phyloP scores from a whole-genome alignment of 306 rosid species.

The Pyrus betulifolia region DNA sequence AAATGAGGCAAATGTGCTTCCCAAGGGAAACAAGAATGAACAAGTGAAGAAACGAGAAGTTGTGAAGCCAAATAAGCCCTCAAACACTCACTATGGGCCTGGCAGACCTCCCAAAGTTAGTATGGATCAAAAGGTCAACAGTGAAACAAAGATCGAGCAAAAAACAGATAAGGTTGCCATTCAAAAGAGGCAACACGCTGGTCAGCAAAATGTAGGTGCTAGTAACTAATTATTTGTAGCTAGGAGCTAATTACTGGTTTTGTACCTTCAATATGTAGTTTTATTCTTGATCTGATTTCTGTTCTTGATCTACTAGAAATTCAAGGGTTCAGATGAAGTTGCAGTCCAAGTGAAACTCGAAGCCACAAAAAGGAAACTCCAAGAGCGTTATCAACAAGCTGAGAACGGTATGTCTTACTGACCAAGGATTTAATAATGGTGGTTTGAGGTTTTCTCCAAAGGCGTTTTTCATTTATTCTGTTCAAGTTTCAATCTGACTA shows the following conservation, averaged over 20 bases:
- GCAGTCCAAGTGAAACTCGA: conserved; percentile 69
- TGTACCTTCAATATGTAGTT: neutral
- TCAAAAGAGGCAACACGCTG: conserved; percentile 39
- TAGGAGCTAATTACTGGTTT: neutral
- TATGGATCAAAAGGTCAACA: conserved; percentile 31
- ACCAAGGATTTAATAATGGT: too few species aligned
- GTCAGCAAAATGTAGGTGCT: conserved; percentile 50
- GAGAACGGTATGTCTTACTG: conserved; percentile 56
- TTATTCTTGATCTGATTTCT: conserved; percentile 20
- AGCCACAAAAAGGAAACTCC: conserved; percentile 94
- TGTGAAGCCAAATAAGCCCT: conserved; percentile 40
- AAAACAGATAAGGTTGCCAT: conserved; percentile 28
- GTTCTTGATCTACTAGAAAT: conserved; percentile 29
- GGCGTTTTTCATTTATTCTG: too few species aligned
- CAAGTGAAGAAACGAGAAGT: conserved; percentile 41
- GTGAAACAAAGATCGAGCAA: conserved; percentile 32
- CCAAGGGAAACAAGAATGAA: conserved; percentile 43
- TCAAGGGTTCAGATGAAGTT: conserved; percentile 48
- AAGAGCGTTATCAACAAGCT: conserved; percentile 87
- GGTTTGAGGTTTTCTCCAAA: too few species aligned
- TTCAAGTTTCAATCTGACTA: neutral
- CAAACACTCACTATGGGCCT: conserved; percentile 39
- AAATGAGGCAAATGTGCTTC: conserved; percentile 22
- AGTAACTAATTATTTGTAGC: neutral
- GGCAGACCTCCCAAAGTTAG: conserved; percentile 43